Base-by-base conservation (phyloP, 2,329 filamentous ascomycete species). In the Trichoderma sp. region DNA sequence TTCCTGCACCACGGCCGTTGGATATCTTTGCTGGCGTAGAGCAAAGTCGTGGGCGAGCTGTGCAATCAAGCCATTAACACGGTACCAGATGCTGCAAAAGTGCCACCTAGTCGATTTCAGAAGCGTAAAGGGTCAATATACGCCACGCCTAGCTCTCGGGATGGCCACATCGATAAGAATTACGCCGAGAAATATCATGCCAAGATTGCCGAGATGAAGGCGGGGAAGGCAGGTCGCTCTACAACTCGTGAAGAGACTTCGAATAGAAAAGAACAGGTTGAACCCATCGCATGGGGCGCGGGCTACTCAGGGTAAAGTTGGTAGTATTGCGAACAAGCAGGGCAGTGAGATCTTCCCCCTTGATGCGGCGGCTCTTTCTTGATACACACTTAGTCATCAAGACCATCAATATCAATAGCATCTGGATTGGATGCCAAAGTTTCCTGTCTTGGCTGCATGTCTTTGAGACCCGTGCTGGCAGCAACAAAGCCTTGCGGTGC, bases 401-500 rank as follows among this genome's bases (percentile, higher is more conserved):
- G 84, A 72, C 83, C 89, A 79, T 96, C 92, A 73, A 94, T 85
- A 75, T 93, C 88, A 77, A 97, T 96, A 29, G 92, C 93, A 76
- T 97, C 94, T 2, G 94, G 93, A 76, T 97, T 97, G 6, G 86
- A 84, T 14, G 88, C 81, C 24, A 84, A 82, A 21, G 80, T 78
- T 52, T 79, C 76, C 69, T 83, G 79, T 24, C 78, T 77, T n/a
- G 70, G 63, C 2, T 56, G 71, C 13, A 67, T 87, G 27, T 87
- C 89, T 74, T 91, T 86, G 1, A 91, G 87, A 0, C 89, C 92
- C 47, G 89, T 91, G 77, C 89, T 96, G 33, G 96, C 92, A 27
- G 94, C 90, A 35, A 99, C 95, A 76, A 99, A 99, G 27, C 96
- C 96, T 29, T 91, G 88, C 0, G 95, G 94, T 6, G 94, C 95